Conservation (phyloP, 2,329 filamentous ascomycete species). For the Xylariaceae sp. region DNA sequence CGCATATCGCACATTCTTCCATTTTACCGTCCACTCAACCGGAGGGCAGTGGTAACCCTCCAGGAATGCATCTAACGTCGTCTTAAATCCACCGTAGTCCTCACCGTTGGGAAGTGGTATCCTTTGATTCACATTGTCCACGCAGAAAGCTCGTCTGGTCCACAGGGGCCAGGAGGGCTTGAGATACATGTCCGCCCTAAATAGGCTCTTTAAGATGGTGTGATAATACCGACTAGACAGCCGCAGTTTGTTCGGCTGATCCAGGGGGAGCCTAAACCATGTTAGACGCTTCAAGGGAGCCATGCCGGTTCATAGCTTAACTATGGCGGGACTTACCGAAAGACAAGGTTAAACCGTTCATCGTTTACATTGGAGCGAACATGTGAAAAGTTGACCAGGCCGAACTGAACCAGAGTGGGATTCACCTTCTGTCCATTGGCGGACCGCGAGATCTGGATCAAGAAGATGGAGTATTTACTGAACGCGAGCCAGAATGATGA, state of each 20-base stretch:
- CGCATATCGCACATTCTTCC: slow-evolving; percentile 39
- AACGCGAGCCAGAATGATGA: slow-evolving; percentile 51
- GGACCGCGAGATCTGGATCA: slow-evolving; percentile 47
- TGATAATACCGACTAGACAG: slow-evolving; percentile 51
- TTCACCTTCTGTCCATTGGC: slow-evolving; percentile 43
- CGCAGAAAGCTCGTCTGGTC: slow-evolving; percentile 49
- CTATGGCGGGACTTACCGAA: slow-evolving; percentile 40
- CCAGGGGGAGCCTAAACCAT: slow-evolving; percentile 37
- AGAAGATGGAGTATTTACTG: slow-evolving; percentile 48
- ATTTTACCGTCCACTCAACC: slow-evolving; percentile 49
- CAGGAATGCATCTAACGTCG: slow-evolving; percentile 51
- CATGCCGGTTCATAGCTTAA: neutral
- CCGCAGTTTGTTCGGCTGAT: slow-evolving; percentile 42
- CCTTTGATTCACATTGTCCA: slow-evolving; percentile 48
- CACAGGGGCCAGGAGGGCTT: slow-evolving; percentile 56
- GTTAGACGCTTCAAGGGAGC: slow-evolving; percentile 7
- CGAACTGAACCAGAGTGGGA: slow-evolving; percentile 45
- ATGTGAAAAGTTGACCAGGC: slow-evolving; percentile 47
- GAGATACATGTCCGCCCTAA: slow-evolving; percentile 49
- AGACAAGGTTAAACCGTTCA: slow-evolving; percentile 51
- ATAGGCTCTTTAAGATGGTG: slow-evolving; percentile 49
- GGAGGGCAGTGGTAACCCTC: slow-evolving; percentile 46
- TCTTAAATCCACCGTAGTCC: slow-evolving; percentile 49
- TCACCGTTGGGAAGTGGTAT: slow-evolving; percentile 51
- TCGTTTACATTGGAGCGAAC: slow-evolving; percentile 50